Conservation (phyloP, 192 early-diverging fungal genomes). For the Geranomyces michiganensis region DNA sequence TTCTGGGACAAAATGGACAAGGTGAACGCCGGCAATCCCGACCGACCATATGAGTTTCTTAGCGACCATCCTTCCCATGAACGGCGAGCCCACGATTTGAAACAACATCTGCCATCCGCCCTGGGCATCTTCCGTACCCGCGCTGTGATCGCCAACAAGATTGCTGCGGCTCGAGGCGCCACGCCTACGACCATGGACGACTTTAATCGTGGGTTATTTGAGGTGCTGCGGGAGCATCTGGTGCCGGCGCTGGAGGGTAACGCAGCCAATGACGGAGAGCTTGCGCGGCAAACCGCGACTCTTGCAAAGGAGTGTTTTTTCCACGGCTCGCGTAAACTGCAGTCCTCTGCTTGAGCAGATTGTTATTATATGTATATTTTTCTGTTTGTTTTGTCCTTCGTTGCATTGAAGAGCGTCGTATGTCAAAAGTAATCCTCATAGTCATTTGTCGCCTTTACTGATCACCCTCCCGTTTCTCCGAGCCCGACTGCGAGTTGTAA, state of each 20-base stretch:
- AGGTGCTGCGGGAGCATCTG: conserved; percentile 21
- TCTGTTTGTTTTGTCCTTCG: no score
- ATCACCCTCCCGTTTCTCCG: no score
- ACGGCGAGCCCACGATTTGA: conserved; percentile 41
- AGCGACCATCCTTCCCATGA: conserved; percentile 46
- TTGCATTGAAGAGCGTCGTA: no score
- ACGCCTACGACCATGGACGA: conserved; percentile 27
- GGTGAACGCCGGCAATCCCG: background rate
- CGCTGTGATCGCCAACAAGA: conserved; percentile 15
- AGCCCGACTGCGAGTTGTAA: no score
- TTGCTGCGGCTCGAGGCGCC: background rate
- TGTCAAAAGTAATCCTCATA: no score
- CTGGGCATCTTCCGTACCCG: conserved; percentile 39
- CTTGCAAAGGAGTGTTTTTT: no score
- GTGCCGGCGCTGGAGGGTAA: background rate
- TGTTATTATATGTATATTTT: no score
- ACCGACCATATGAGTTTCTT: conserved; percentile 33
- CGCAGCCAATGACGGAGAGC: no score
- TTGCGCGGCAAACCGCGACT: no score
- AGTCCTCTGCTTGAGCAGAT: no score
- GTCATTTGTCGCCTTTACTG: no score
- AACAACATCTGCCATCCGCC: conserved; percentile 37
- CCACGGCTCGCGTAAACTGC: no score
- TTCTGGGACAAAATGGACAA: conserved; percentile 32
- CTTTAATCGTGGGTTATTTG: conserved; percentile 34